Conservation (phyloP, 371 early-diverging fungal species). For the Apophysomyces elegans region DNA sequence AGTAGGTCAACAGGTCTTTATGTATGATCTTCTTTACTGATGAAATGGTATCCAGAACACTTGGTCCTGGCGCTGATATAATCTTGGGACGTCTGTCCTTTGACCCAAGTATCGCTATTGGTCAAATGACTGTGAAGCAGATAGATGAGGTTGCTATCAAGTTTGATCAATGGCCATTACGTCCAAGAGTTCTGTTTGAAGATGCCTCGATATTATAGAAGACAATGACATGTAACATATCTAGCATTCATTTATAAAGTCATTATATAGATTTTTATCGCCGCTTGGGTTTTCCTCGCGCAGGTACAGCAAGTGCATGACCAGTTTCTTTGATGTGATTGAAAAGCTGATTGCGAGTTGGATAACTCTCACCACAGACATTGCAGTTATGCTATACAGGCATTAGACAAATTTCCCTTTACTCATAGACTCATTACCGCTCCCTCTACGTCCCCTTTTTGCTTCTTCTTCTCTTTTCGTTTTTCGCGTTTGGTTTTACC, state of each 20-base stretch:
- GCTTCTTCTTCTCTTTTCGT: constrained; percentile 54
- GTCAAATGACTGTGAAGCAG: constrained; percentile 57
- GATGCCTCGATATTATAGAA: constrained; percentile 26
- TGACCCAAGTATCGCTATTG: constrained; percentile 47
- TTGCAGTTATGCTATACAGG: constrained; percentile 55
- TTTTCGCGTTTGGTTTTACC: constrained; percentile 49
- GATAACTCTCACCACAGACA: constrained; percentile 65
- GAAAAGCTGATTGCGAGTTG: constrained; percentile 74
- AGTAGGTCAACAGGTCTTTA: constrained; percentile 37
- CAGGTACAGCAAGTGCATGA: constrained; percentile 62
- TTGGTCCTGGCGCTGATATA: constrained; percentile 70
- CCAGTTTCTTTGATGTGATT: constrained; percentile 74
- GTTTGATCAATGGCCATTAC: constrained; percentile 68
- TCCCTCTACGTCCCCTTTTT: constrained; percentile 48
- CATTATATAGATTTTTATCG: constrained; percentile 8
- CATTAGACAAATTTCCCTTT: constrained; percentile 9
- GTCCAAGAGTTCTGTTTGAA: constrained; percentile 57
- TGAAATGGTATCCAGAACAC: constrained; percentile 32
- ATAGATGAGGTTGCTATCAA: constrained; percentile 60
- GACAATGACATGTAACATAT: neutral
- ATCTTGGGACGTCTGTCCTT: constrained; percentile 58
- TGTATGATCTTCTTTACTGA: neutral
- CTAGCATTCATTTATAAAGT: neutral
- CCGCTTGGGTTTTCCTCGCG: constrained; percentile 17
- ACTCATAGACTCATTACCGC: constrained; percentile 11